A percentile compares a stretch with the other conserved stretches of the same genome.
Conservation (phyloP, 305 asterid species). For the Andrographis paniculata region DNA sequence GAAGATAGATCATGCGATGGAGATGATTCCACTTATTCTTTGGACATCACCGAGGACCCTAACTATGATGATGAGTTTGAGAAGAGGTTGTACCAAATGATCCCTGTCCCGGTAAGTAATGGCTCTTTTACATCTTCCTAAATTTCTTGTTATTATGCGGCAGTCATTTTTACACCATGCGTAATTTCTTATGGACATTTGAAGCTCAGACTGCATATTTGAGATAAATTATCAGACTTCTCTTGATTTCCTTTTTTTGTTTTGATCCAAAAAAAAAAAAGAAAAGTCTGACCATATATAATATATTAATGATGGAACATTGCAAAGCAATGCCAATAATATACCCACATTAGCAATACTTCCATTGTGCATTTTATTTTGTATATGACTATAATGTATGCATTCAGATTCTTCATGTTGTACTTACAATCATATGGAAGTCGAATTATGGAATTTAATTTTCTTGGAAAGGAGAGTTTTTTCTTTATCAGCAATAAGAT, state of each 20-base stretch:
- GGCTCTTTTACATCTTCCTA: constrained; percentile 13
- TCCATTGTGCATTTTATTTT: too few relatives aligned
- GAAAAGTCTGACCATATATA: too few relatives aligned
- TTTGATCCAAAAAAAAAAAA: too few relatives aligned
- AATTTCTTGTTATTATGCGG: constrained; percentile 7
- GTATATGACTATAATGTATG: neutral
- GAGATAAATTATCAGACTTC: neutral
- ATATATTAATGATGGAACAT: too few relatives aligned
- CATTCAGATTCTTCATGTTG: neutral
- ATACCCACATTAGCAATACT: too few relatives aligned
- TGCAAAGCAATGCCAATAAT: neutral
- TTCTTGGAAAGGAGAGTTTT: neutral
- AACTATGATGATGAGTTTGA: constrained; percentile 85
- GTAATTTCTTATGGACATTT: constrained; percentile 2
- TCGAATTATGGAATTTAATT: neutral
- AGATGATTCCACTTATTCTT: constrained; percentile 41
- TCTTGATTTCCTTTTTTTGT: too few relatives aligned
- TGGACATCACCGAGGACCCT: constrained; percentile 77
- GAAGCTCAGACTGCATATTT: constrained; percentile 7
- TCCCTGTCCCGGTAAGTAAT: constrained; percentile 70
- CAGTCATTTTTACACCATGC: constrained; percentile 8
- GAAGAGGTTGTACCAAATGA: constrained; percentile 75
- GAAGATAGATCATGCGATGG: constrained; percentile 59
- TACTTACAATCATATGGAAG: neutral
- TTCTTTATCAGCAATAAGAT: too few relatives aligned